Base-by-base conservation (phyloP, 1,284 basidiomycete genomes). In the Stygiomarasmius scandens region DNA sequence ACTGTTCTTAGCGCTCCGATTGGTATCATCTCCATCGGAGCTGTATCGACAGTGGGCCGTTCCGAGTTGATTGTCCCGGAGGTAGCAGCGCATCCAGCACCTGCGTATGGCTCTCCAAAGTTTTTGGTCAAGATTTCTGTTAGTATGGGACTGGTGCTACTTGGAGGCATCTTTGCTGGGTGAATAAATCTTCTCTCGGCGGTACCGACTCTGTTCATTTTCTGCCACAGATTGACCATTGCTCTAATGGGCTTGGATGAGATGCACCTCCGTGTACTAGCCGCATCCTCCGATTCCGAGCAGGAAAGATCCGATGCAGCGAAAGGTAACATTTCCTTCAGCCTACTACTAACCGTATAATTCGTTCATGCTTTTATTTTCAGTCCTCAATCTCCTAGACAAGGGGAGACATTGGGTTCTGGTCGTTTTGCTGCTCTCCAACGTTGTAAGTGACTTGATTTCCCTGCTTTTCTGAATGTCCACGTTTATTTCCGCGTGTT, bases 211-310 rank as follows among this genome's bases (percentile, higher is more conserved):
- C 14, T 2, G 25, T n/a, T 2, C 19, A n/a, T n/a, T 14, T 8
- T 34, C 20, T 14, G 9, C 3, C 34, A 61, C 60, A 87, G 87
- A 1, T 77, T 96, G 52, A 97, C 94, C 0, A 84, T 97, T 22
- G 95, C 92, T 3, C 79, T 97, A 27, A 97, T 97, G 95, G 95
- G 95, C 1, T 84, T 97, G n/a, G 96, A 98, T 67, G 90, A 95
- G 64, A 82, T 98, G 45, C 94, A 97, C 67, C 81, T 97, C 20
- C 88, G 92, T 27, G 95, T 97, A 1, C 79, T 96, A 20, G 79
- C 91, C 0, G 82, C 86, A 0, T 92, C 92, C 1, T 95, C 93
- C 0, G 89, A 87, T n/a, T 83, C 94, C 66, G 64, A 74, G 1
- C 76, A 69, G 45, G 90, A 95, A 70, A 80, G 83, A 62, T 69